Base-by-base conservation (phyloP, 139 green algal species). In the Tetradesmus lagerheimii region DNA sequence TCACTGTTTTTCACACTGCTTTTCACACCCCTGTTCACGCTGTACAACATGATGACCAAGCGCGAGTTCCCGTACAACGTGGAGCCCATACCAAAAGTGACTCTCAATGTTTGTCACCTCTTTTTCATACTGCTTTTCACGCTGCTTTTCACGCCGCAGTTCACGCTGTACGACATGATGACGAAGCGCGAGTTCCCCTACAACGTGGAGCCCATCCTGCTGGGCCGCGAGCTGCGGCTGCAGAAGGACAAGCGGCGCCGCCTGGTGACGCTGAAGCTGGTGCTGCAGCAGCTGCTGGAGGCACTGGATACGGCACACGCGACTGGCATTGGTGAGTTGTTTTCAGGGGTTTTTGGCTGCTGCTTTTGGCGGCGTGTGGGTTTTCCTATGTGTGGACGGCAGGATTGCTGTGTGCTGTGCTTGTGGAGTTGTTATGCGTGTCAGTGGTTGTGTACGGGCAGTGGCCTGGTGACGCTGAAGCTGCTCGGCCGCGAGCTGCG, bases 31-130 rank as follows among this genome's bases (percentile, higher is more conserved):
- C 2, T 62, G 47, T 62, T 20, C 47, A 16, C 47, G 47, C 6
- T 62, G 43, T 83, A 83, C 53, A 74, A 89, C 45, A 15, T 83
- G 25, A 89, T 89, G 85, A 45, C 38, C 20, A 76, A 87, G 81
- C 50, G 95, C 67, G 95, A 99, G 18, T 99, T 98, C 84, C 98
- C 98, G 5, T 97, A 97, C 93, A 99, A 98, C 91, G 35, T 98
- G 89, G 97, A 99, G 95, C 87, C 89, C 34, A 64, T 95, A n/a
- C n/a, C n/a, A n/a, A n/a, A n/a, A n/a, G n/a, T n/a, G n/a, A n/a
- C n/a, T n/a, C n/a, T n/a, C n/a, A n/a, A n/a, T n/a, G n/a, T n/a
- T n/a, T n/a, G n/a, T n/a, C n/a, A n/a, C n/a, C n/a, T n/a, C 45
- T 9, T 12, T 57, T 57, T 57, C 45, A 9, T 57, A 12, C 45